phyloP scores from a whole-genome alignment of 1,284 basidiomycete species.

The Paramarasmius palmivorus region DNA sequence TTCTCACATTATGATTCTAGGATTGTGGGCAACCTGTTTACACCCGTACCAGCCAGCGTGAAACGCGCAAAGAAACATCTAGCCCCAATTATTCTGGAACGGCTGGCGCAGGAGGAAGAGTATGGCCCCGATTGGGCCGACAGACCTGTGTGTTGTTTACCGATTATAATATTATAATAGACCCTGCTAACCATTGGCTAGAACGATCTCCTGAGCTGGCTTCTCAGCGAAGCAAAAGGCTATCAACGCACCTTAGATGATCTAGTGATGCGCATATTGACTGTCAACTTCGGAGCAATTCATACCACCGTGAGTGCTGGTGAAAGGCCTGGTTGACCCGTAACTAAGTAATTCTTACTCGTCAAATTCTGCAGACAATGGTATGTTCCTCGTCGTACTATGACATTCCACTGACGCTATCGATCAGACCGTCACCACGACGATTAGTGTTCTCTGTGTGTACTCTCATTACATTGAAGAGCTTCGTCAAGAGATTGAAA shows the following conservation, averaged over 20 bases:
- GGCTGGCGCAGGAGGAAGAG: slow-evolving; percentile 33
- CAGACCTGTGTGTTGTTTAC: slow-evolving; percentile 26
- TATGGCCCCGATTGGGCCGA: slow-evolving; percentile 33
- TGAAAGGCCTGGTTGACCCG: neutral
- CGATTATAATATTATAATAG: neutral
- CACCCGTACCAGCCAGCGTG: slow-evolving; percentile 24
- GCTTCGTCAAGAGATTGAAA: slow-evolving; percentile 36
- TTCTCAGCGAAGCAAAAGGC: slow-evolving; percentile 25
- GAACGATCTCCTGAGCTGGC: slow-evolving; percentile 31
- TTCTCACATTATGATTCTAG: slow-evolving; percentile 18
- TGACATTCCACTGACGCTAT: neutral
- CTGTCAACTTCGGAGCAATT: slow-evolving; percentile 20
- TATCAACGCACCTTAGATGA: slow-evolving; percentile 19
- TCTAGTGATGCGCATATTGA: slow-evolving; percentile 17
- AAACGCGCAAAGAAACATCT: slow-evolving; percentile 33
- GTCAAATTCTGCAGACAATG: neutral
- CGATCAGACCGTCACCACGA: slow-evolving; percentile 19
- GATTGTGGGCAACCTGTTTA: slow-evolving; percentile 25
- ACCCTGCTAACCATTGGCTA: slow-evolving; percentile 6
- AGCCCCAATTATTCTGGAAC: slow-evolving; percentile 40
- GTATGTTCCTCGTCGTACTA: neutral
- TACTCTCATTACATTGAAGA: slow-evolving; percentile 30
- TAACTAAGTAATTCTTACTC: neutral
- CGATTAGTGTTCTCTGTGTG: slow-evolving; percentile 28
- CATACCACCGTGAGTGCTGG: slow-evolving; percentile 14